Conservation (phyloP, 139 green algal genomes). For the Chlamydomonas asymmetrica region DNA sequence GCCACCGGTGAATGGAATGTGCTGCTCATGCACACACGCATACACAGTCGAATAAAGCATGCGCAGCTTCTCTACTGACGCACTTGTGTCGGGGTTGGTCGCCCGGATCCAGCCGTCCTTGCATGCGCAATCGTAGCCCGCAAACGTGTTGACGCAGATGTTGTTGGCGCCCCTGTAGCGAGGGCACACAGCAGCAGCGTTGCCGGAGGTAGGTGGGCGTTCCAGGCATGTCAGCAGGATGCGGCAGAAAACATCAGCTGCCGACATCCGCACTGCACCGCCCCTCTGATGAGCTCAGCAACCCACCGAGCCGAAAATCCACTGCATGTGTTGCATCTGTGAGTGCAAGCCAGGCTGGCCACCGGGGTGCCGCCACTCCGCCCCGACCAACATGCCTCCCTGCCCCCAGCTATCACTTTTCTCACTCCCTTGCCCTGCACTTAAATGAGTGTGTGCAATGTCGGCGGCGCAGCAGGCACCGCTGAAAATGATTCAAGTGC, state of each 20-base stretch:
- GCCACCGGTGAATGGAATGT: not conserved
- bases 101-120: slow-evolving; percentile 52
- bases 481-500: no score
- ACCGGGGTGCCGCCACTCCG: not conserved
- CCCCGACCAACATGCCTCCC: not conserved
- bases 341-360: no score
- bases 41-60: not conserved
- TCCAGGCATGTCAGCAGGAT: not conserved
- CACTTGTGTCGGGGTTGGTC: slow-evolving; percentile 11
- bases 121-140: slow-evolving; percentile 80
- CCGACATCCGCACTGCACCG: no score
- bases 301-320: no score
- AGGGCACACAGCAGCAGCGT: no score
- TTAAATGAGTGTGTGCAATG: no score
- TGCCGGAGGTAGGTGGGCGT: no score
- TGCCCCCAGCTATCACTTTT: not conserved
- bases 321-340: no score
- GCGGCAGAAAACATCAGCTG: not conserved
- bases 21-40: not conserved
- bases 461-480: no score
- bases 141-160: slow-evolving; percentile 78
- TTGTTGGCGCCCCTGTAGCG: slow-evolving; percentile 62
- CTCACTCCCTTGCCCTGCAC: no score
- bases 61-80: not conserved
- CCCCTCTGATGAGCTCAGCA: no score